Evolutionary conservation across 352 stramenopile species (phyloP), one percentile per base, ranked within the genome.

Genomic region (Sclerospora graminicola): DNA sequence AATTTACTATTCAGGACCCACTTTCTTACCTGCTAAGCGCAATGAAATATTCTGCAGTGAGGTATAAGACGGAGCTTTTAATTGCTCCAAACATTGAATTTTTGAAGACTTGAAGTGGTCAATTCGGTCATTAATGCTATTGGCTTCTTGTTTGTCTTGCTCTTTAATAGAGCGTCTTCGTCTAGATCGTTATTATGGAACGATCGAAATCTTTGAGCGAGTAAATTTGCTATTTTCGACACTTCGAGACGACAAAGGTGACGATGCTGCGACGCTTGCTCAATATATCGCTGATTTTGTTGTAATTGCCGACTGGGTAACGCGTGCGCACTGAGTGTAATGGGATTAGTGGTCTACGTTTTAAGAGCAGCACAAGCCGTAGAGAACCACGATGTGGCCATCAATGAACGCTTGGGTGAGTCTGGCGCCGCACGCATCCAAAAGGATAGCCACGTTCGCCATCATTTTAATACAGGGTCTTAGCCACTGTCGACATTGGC

Each of bases 121-220:
- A 26, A 27, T 42, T 2, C 42, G 45, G 8, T 56, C 45, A 7
- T 61, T 67, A n/a, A 11, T 19, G 15, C 16, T 37, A 5, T 6
- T 32, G 8, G 14, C 19, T 36, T 69, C 60, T 29, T 34, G 45
- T 4, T 54, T 34, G 32, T 79, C 66, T 32, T 45, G 46, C 45
- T 69, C 51, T 30, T 50, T 51, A 19, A 72, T 59, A 40, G 57
- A 8, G 59, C 60, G 40, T 70, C 66, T 19, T 78, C 63, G 8
- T 78, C 66, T 11, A 32, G 46, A 45, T 56, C 40, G 27, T 53
- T 24, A 9, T 41, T 21, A 13, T 35, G 33, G 16, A 51, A 8
- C 21, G 41, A 32, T 14, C 31, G 18, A 5, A 41, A n/a, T 27
- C 46, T 55, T 6, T 34, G 41, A 48, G 14, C 35, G 11, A 35